Conservation (phyloP, 2,329 filamentous ascomycete species). For the Diaporthe humulicola region DNA sequence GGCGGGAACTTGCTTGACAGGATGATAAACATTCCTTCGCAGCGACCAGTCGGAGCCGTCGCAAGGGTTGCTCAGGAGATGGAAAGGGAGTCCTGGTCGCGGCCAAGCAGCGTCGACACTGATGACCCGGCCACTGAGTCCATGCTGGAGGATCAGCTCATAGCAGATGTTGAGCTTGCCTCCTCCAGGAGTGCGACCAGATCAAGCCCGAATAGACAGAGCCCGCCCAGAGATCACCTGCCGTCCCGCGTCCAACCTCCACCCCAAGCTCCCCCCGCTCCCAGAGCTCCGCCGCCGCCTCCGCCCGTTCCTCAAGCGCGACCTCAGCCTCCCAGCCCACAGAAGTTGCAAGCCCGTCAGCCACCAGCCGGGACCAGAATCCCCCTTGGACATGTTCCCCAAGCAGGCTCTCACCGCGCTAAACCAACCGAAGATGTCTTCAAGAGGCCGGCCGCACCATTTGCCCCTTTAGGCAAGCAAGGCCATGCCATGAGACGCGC, state of each 20-base stretch:
- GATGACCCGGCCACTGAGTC: conserved; percentile 31
- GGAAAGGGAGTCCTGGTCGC: conserved; percentile 17
- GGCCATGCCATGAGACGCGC: background rate
- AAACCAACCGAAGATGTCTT: conserved; percentile 1
- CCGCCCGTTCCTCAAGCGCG: background rate
- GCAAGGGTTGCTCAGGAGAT: conserved; percentile 29
- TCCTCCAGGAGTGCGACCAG: conserved; percentile 19
- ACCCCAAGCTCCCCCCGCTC: background rate
- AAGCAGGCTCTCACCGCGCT: background rate
- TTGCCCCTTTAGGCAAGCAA: background rate
- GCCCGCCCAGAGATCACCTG: background rate
- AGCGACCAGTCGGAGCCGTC: background rate
- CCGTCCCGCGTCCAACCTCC: background rate
- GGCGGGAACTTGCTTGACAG: conserved; percentile 1
- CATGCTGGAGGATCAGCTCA: conserved; percentile 33
- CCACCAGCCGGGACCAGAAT: background rate
- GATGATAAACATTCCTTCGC: conserved; percentile 21
- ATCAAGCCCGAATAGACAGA: conserved; percentile 8
- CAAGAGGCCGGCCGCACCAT: conserved; percentile 29
- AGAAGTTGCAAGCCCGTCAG: background rate
- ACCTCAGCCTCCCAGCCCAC: background rate
- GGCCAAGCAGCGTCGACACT: conserved; percentile 34
- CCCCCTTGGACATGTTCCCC: background rate
- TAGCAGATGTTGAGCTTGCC: conserved; percentile 32
- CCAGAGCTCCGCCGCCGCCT: background rate